Base-by-base conservation (phyloP, 306 rosid genomes). In the Acmispon strigosus region DNA sequence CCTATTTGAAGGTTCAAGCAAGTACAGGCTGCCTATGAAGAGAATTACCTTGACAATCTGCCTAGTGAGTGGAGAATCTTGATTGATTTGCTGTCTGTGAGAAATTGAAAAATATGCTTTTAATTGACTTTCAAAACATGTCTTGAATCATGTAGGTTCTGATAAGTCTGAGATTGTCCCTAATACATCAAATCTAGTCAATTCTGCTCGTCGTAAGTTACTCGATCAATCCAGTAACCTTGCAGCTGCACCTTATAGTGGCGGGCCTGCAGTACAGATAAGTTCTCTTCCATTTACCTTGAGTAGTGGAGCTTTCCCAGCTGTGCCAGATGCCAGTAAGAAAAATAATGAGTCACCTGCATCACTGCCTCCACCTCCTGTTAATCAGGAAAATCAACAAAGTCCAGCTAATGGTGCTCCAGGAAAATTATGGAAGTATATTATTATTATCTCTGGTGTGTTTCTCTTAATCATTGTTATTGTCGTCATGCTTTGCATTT, bases 271-370 rank as follows among this genome's bases (percentile, higher is more conserved):
- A 20, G 81, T 71, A 66, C 79, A 76, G 20, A 53, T 83, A 55
- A 72, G 82, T 74, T 36, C 80, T 67, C 53, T 89, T 76, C 90
- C 95, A 57, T 55, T 76, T 47, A 69, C 86, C 61, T 75, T 83
- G 75, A 90, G 98, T 61, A 90, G 98, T 68, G 98, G 98, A 43
- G 56, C 92, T 69, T 93, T 88, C 70, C 90, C 92, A 18, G 98
- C 92, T 7, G 77, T 90, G 55, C 84, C 89, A 51, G 74, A 50
- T 41, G 58, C 48, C 39, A 82, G 29, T 41, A 65, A 73, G 84
- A 77, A 57, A 27, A 77, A 29, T 64, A 22, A 82, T 69, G 74
- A 55, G 42, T 41, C 85, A 6, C 76, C 84, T 32, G 44, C 76
- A 44, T 69, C 85, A 18, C 59, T 1, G 17, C 55, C 85, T 72